Percentiles rank a stretch among this genome's conserved stretches.
These are phyloP conservation scores for Trypanosoma caninum DNA, from an alignment of 208 protist genomes.

Conservation along the genomic window DNA sequence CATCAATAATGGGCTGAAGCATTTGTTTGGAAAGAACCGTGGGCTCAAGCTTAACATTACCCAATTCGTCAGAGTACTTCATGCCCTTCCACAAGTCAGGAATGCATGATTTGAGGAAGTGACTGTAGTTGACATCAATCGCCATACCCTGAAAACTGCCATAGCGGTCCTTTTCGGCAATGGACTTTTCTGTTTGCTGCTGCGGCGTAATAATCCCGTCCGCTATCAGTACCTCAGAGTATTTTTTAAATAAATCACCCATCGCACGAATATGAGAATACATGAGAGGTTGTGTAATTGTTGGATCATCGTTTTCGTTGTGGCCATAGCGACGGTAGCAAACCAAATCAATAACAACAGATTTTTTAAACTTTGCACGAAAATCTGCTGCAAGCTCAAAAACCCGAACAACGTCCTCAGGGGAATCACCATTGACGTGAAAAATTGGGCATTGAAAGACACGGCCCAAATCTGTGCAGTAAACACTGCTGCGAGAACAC, in stretches of 20 bases:
- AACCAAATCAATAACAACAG: constrained; percentile 97
- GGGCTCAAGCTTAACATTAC: constrained; percentile 45
- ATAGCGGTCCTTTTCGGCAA: constrained; percentile 74
- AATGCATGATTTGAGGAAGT: constrained; percentile 76
- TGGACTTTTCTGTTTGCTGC: constrained; percentile 65
- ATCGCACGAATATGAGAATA: constrained; percentile 91
- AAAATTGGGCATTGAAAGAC: constrained; percentile 94
- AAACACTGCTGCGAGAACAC: constrained; percentile 93
- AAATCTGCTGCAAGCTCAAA: constrained; percentile 93
- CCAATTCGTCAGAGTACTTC: constrained; percentile 77
- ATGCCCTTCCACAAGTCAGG: constrained; percentile 63
- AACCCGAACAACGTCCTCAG: constrained; percentile 91
- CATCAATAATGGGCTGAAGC: constrained; percentile 50
- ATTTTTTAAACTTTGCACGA: constrained; percentile 90
- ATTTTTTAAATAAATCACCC: constrained; percentile 80
- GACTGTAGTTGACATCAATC: constrained; percentile 71
- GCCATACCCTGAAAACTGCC: constrained; percentile 66
- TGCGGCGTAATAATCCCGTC: constrained; percentile 73
- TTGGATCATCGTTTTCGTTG: constrained; percentile 98
- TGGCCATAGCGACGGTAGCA: constrained; percentile 96
- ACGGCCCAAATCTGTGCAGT: constrained; percentile 97
- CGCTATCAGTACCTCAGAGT: constrained; percentile 74
- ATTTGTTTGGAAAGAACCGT: constrained; percentile 67
- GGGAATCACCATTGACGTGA: constrained; percentile 98
- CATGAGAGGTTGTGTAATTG: constrained; percentile 97